These are phyloP conservation scores for Phytopythium kandeliae DNA, from an alignment of 352 stramenopile genomes.

Conservation along the genomic window DNA sequence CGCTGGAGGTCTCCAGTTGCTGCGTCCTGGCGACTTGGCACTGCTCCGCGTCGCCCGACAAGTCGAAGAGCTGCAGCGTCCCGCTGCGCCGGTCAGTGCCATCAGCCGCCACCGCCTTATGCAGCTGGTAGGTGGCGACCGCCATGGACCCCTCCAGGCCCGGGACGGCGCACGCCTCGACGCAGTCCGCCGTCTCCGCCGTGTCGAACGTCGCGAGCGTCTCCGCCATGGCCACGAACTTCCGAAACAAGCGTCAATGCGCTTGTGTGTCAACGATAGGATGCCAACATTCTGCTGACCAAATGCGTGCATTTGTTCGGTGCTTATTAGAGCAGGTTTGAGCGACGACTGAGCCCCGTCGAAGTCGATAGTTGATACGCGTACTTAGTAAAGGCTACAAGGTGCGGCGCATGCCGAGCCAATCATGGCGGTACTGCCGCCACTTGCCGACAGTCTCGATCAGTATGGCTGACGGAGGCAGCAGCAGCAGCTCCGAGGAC, in stretches of 20 bases:
- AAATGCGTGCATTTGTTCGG: no score
- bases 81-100: slow-evolving; percentile 41
- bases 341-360: no score
- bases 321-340: no score
- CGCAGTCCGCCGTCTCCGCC: slow-evolving; percentile 75
- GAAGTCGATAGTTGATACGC: no score
- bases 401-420: no score
- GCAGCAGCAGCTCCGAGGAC: slow-evolving; percentile 24
- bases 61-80: slow-evolving; percentile 60
- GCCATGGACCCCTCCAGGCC: slow-evolving; percentile 64
- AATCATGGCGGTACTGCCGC: no score
- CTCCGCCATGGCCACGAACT: not conserved
- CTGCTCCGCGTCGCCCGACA: slow-evolving; percentile 25
- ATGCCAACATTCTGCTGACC: no score
- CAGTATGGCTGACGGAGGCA: no score
- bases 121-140: slow-evolving; percentile 78
- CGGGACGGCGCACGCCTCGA: slow-evolving; percentile 65
- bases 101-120: slow-evolving; percentile 34
- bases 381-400: no score
- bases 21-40: slow-evolving; percentile 33
- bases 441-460: no score
- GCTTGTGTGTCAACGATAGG: not conserved
- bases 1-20: slow-evolving; percentile 40
- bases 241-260: no score
- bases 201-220: slow-evolving; percentile 75